Evolutionary conservation across 441 rosid genomes (phyloP).

Genomic region (Erysimum pusillum): DNA sequence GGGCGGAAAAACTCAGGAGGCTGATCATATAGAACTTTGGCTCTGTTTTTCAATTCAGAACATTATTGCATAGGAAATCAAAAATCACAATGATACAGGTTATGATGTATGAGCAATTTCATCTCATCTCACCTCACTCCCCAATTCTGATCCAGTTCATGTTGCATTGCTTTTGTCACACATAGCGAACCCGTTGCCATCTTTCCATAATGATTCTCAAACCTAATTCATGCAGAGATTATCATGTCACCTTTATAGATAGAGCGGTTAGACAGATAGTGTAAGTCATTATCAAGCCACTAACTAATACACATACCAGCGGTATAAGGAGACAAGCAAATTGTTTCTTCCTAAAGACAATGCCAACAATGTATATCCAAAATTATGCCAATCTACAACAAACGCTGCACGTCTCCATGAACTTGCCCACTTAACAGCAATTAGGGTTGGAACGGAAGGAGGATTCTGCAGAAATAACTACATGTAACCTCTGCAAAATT

Average conservation of each 20-base stretch:
- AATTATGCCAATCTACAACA: constrained; percentile 97
- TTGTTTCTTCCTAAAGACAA: constrained; percentile 91
- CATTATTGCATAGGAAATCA: constrained; percentile 37
- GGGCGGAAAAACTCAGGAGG: constrained; percentile 93
- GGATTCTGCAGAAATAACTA: constrained; percentile 69
- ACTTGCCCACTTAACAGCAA: constrained; percentile 95
- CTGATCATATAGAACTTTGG: constrained; percentile 87
- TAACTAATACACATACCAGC: constrained; percentile 58
- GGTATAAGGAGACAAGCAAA: constrained; percentile 79
- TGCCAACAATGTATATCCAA: constrained; percentile 91
- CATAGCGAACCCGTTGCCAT: constrained; percentile 91
- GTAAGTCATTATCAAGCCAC: constrained; percentile 2
- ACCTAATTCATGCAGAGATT: constrained; percentile 55
- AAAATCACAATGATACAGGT: constrained; percentile 27
- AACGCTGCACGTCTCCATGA: constrained; percentile 73
- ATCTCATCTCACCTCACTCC: constrained; percentile 83
- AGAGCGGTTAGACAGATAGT: constrained; percentile 1
- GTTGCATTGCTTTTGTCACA: constrained; percentile 97
- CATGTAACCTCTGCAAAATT: background rate
- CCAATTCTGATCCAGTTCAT: constrained; percentile 95
- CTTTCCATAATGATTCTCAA: constrained; percentile 84
- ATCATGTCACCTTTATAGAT: background rate
- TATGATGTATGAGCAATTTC: constrained; percentile 40
- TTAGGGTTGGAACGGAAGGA: constrained; percentile 92
- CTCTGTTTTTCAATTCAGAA: constrained; percentile 57